A percentile compares a stretch with the other conserved stretches of the same genome.
phyloP scores from a whole-genome alignment of 2,329 filamentous ascomycete genomes.

The Albifimbria verrucaria region DNA sequence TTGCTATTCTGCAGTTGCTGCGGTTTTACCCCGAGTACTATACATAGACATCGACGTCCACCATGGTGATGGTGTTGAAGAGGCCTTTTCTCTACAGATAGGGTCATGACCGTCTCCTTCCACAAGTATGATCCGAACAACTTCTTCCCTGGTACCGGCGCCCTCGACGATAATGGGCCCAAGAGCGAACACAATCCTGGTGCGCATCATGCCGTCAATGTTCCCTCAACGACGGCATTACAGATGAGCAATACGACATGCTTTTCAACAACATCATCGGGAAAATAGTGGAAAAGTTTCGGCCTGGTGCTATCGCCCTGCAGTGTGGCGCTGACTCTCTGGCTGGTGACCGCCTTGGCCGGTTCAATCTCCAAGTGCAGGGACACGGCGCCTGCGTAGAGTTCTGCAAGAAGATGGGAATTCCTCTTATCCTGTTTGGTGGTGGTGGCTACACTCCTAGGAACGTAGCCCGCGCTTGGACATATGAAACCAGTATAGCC shows the following conservation, averaged over 20 bases:
- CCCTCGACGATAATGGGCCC: constrained; percentile 79
- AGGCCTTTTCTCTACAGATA: constrained; percentile 88
- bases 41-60: constrained; percentile 96
- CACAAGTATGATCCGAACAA: constrained; percentile 86
- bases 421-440: constrained; percentile 87
- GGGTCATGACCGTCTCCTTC: constrained; percentile 90
- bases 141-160: constrained; percentile 93
- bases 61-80: constrained; percentile 86
- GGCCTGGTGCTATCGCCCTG: constrained; percentile 86
- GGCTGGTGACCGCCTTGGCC: constrained; percentile 86
- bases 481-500: constrained; percentile 90
- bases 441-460: constrained; percentile 95
- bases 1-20: constrained; percentile 85
- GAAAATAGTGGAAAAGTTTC: constrained; percentile 75
- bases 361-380: constrained; percentile 95
- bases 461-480: constrained; percentile 95
- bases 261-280: constrained; percentile 82
- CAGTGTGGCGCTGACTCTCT: constrained; percentile 96
- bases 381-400: constrained; percentile 90
- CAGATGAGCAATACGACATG: constrained; percentile 81
- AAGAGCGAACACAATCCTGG: constrained; percentile 80
- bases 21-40: constrained; percentile 79
- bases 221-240: constrained; percentile 90
- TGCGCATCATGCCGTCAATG: constrained; percentile 85
- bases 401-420: constrained; percentile 75